Percentiles rank a stretch among this genome's conserved stretches.
These are phyloP conservation scores for Mucuna pruriens DNA, from an alignment of 306 rosid species.

Conservation along the genomic window DNA sequence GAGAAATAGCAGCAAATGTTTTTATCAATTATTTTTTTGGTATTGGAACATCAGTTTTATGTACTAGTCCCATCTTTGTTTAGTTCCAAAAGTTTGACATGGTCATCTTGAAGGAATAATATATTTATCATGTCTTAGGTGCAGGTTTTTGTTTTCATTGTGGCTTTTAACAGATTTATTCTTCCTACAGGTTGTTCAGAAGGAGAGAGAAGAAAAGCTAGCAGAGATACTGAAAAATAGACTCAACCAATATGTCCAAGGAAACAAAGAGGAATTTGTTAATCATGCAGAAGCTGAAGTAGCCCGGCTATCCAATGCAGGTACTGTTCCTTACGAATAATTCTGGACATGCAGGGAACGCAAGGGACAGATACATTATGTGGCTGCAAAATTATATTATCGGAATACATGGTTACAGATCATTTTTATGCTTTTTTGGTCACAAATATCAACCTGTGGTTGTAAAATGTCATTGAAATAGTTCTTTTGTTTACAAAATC, in stretches of 20 bases:
- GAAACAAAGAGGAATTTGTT: conserved; percentile 74
- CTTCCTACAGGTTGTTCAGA: conserved; percentile 78
- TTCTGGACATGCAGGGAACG: conserved; percentile 3
- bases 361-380: neutral
- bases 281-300: conserved; percentile 85
- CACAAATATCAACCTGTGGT: neutral
- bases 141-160: conserved; percentile 3
- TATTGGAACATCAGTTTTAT: conserved; percentile 15
- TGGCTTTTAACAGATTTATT: conserved; percentile 39
- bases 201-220: conserved; percentile 96
- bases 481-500: conserved; percentile 22
- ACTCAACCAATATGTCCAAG: conserved; percentile 83
- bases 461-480: conserved; percentile 17
- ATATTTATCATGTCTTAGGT: conserved; percentile 34
- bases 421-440: conserved; percentile 22
- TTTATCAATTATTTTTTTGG: neutral
- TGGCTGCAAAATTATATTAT: conserved; percentile 31
- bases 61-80: neutral
- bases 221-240: conserved; percentile 71
- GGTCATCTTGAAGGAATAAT: neutral
- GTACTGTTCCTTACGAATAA: conserved; percentile 49
- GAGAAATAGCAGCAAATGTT: conserved; percentile 15
- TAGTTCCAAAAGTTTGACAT: conserved; percentile 6
- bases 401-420: conserved; percentile 20
- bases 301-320: conserved; percentile 85